Base-by-base conservation (phyloP, 371 early-diverging fungal species). In the Rhizopus delemar region DNA sequence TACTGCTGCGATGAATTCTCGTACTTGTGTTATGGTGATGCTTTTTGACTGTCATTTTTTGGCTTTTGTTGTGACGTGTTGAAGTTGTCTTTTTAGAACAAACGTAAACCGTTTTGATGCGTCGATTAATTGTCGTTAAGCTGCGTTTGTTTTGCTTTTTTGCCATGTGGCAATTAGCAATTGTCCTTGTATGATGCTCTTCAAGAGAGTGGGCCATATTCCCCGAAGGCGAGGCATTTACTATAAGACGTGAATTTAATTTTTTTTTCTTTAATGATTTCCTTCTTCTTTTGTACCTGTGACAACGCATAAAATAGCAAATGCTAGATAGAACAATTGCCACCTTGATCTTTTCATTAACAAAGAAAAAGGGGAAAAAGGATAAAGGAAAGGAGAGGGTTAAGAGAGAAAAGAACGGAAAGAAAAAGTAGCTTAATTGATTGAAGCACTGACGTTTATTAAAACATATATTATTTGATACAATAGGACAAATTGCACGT, bases 391-490 rank as follows among this genome's bases (percentile, higher is more conserved):
- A 60, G 48, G 15, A 41, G 12, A 34, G 32, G 52, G 31, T 29
- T 22, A 54, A 35, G 15, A 48, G 53, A 39, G 31, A 46, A 41
- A 13, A 51, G 41, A 38, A 52, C 50, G 15, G 16, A 56, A 31
- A 52, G 7, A 31, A 31, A 13, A 22, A 9, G 35, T 34, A 49
- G 12, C 13, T 3, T 45, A 46, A 46, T 56, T 56, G 34, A 34
- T 43, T 46, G 56, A 48, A 56, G 57, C 57, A 57, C 57, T 50
- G 57, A 57, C 57, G 45, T 57, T 57, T 38, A 57, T 57, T 57
- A 57, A 51, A 57, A 38, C 58, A 57, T 50, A 51, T 36, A 43
- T 33, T 49, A 31, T n/a, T 50, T 51, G 32, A 51, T 36, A 51
- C 41, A 60, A 60, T 53, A 60, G 54, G 49, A 60, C 41, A 53